Conservation (phyloP, 805 yeast species). For the Yarrowia sp. region DNA sequence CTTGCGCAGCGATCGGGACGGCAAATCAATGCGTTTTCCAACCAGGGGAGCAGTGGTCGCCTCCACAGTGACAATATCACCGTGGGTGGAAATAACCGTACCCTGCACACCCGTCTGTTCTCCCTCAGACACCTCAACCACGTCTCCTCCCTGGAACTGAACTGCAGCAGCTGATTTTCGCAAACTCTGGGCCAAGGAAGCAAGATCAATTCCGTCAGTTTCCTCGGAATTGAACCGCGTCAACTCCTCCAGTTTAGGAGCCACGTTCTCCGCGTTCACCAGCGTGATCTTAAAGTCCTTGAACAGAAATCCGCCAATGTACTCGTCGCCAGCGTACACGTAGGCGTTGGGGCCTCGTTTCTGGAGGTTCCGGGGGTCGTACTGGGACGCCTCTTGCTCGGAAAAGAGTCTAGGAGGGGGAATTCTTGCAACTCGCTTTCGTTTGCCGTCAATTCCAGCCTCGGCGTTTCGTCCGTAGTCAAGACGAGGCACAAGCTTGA, state of each 20-base stretch:
- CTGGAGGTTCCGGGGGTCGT: slow-evolving; percentile 73
- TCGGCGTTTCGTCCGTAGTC: slow-evolving; percentile 74
- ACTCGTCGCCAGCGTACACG: slow-evolving; percentile 85
- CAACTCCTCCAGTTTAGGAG: slow-evolving; percentile 87
- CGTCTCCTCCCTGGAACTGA: slow-evolving; percentile 90
- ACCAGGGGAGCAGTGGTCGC: slow-evolving; percentile 58
- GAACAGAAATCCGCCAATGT: slow-evolving; percentile 82
- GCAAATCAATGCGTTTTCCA: slow-evolving; percentile 75
- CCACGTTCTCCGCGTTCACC: slow-evolving; percentile 77
- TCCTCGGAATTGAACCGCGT: slow-evolving; percentile 76
- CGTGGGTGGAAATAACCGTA: slow-evolving; percentile 70
- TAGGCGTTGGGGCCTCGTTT: slow-evolving; percentile 65
- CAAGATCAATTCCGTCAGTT: slow-evolving; percentile 87
- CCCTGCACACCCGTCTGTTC: slow-evolving; percentile 93
- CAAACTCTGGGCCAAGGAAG: slow-evolving; percentile 84
- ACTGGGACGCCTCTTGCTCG: slow-evolving; percentile 85
- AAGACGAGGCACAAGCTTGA: slow-evolving; percentile 89
- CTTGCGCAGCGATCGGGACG: slow-evolving; percentile 81
- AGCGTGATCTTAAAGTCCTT: slow-evolving; percentile 86
- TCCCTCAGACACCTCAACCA: slow-evolving; percentile 89
- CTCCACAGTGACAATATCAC: slow-evolving; percentile 64
- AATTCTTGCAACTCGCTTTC: slow-evolving; percentile 57
- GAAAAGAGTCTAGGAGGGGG: slow-evolving; percentile 88
- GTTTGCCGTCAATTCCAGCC: slow-evolving; percentile 59
- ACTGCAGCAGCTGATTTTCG: slow-evolving; percentile 65